Evolutionary conservation across 257 asterid genomes (phyloP), one percentile per base, ranked within the genome.

Genomic region (Penstemon davidsonii): DNA sequence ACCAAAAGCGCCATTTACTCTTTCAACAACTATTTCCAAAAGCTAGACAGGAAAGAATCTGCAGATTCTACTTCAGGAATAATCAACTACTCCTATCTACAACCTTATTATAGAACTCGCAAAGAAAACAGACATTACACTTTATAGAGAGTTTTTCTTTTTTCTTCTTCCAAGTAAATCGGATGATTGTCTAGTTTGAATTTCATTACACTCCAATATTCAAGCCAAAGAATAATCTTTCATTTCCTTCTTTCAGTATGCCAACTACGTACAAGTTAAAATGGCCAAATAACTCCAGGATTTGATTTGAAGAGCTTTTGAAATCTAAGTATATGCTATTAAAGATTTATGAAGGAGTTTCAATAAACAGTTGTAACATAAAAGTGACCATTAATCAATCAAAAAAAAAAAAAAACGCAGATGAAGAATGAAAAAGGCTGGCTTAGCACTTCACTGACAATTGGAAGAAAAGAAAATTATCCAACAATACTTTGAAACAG

Each of bases 401-500:
- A 33, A 50, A 7, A 25, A 7, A 5, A 70, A 53, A 33, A 40
- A 39, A 10, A 15, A 15, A 15, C 18, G 9, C 33, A 10, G 40
- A 60, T 41, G 63, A 59, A 55, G 40, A 63, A 57, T 25, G 7
- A 60, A 12, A 15, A 15, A 56, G 4, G 51, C n/a, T 58, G 66
- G 33, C 45, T 57, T 9, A 55, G 8, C 69, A 54, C 39, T 18
- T 61, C 68, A 73, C 56, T 75, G 60, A 72, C 64, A 62, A 59
- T 55, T 7, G 39, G 42, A 77, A 61, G 68, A 69, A 71, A 52
- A 71, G 49, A 41, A 71, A 41, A 80, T 68, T 58, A 78, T 71
- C 80, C 65, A 58, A 54, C 60, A 52, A 49, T 59, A 42, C 67
- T 75, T 76, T 74, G 66, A 69, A 51, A 74, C 74, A 65, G 62